Percentiles rank a stretch among this genome's conserved stretches.
Conservation (phyloP, 768 basidiomycete species). For the Candolleomyces efflorescens region DNA sequence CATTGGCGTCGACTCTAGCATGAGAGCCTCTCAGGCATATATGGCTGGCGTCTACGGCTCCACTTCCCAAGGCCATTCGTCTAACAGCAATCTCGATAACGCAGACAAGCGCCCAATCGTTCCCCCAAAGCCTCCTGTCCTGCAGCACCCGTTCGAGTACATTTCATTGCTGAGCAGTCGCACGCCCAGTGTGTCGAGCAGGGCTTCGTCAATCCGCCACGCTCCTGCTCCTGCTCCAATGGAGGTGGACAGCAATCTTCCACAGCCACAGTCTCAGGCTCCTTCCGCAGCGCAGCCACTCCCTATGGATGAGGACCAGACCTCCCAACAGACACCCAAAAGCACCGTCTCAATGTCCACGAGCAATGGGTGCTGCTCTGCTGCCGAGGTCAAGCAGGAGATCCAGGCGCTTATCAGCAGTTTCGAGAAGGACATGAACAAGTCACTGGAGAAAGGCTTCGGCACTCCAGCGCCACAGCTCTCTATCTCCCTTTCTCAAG, state of each 20-base stretch:
- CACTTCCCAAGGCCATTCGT: conserved; percentile 1
- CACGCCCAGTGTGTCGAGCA: conserved; percentile 24
- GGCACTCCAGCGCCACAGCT: not conserved
- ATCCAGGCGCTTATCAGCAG: conserved; percentile 16
- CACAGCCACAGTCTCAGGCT: conserved; percentile 18
- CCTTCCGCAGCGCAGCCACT: conserved; percentile 6
- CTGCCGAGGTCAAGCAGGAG: conserved; percentile 18
- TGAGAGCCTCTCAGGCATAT: not conserved
- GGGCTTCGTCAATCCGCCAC: conserved; percentile 32
- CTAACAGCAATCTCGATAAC: conserved; percentile 1
- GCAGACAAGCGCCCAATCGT: conserved; percentile 9
- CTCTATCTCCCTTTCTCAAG: not conserved
- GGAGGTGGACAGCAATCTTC: conserved; percentile 12
- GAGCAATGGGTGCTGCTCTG: conserved; percentile 12
- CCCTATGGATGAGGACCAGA: conserved; percentile 14
- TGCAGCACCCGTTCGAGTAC: conserved; percentile 1
- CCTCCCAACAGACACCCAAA: not conserved
- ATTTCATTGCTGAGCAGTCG: conserved; percentile 15
- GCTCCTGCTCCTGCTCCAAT: conserved; percentile 16
- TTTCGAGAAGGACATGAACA: conserved; percentile 15
- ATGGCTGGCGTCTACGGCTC: not conserved
- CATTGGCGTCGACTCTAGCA: not conserved
- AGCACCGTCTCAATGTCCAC: not conserved
- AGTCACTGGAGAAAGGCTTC: conserved; percentile 6
- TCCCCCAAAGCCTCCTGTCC: conserved; percentile 7